phyloP scores from a whole-genome alignment of 345 rosid genomes.

The Populus deltoides region DNA sequence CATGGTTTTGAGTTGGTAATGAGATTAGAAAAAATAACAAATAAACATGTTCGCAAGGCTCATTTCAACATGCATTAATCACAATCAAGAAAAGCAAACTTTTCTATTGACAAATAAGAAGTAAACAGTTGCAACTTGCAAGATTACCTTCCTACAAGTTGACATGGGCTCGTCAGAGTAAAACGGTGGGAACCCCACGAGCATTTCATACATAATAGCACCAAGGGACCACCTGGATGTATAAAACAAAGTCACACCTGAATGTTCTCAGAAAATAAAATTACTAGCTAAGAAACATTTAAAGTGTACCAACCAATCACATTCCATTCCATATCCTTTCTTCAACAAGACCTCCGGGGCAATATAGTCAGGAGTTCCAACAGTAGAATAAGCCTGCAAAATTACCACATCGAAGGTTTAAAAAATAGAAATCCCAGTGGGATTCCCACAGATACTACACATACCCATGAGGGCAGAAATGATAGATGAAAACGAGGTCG shows the following conservation, averaged over 20 bases:
- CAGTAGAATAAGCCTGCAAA: slow-evolving; percentile 26
- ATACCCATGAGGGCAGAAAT: background rate
- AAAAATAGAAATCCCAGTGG: slow-evolving; percentile 10
- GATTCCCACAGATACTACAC: background rate
- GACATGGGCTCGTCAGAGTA: slow-evolving; percentile 99
- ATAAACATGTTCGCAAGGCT: background rate
- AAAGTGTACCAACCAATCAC: slow-evolving; percentile 30
- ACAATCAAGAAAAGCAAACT: background rate
- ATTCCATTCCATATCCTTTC: slow-evolving; percentile 43
- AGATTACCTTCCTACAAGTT: slow-evolving; percentile 89
- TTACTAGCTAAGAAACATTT: background rate
- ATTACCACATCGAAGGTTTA: slow-evolving; percentile 9
- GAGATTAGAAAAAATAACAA: background rate
- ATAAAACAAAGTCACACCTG: slow-evolving; percentile 8
- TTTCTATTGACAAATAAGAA: background rate
- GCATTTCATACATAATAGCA: slow-evolving; percentile 99
- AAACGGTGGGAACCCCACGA: slow-evolving; percentile 97
- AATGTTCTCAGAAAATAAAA: slow-evolving; percentile 8
- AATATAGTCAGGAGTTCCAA: slow-evolving; percentile 38
- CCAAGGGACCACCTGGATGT: slow-evolving; percentile 96
- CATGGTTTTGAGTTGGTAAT: background rate
- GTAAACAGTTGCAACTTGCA: background rate
- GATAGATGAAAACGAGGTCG: background rate
- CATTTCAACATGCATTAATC: background rate
- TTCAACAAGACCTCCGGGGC: slow-evolving; percentile 38